Evolutionary conservation across 257 asterid genomes (phyloP).

Genomic region (Solanum arcanum): DNA sequence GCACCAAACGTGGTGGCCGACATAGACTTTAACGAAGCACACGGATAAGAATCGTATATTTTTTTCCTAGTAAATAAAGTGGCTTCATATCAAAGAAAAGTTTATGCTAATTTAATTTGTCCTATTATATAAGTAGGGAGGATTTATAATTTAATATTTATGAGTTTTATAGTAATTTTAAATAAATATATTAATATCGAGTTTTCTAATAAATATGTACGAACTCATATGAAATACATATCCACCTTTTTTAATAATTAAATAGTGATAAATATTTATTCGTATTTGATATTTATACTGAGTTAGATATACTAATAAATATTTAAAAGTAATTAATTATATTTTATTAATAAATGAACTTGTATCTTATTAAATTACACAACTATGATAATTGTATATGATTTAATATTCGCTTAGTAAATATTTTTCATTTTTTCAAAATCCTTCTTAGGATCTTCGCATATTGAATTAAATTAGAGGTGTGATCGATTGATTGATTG

Average conservation of each 20-base stretch:
- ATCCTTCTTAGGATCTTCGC: neutral
- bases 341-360: neutral
- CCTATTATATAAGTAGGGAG: neutral
- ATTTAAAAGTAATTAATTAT: neutral
- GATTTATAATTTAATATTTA: neutral
- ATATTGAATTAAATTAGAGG: neutral
- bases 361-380: too few relatives aligned
- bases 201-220: neutral
- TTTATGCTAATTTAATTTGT: neutral
- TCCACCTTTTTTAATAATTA: neutral
- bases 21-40: neutral
- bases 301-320: neutral
- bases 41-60: neutral
- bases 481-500: neutral
- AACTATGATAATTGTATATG: too few relatives aligned
- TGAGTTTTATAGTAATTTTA: neutral
- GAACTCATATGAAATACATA: neutral
- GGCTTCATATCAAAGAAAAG: neutral
- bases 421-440: neutral
- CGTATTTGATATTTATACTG: neutral
- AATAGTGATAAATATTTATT: neutral
- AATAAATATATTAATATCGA: neutral
- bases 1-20: neutral
- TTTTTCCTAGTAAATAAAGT: neutral
- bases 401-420: too few relatives aligned